Conservation (phyloP, 345 rosid species). For the Tarenaya hassleriana region DNA sequence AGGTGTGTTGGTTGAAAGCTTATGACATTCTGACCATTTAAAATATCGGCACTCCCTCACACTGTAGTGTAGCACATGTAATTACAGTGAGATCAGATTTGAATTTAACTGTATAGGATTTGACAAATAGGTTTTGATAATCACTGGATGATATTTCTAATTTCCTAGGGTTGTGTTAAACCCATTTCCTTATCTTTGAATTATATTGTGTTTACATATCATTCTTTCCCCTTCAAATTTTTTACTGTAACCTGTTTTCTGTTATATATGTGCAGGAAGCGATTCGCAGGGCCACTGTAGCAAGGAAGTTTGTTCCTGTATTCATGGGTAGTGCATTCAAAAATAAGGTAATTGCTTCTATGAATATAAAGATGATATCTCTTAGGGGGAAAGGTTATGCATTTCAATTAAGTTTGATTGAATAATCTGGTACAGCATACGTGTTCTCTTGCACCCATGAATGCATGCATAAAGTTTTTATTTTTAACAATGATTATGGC, state of each 20-base stretch:
- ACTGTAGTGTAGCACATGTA: constrained; percentile 6
- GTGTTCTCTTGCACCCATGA: too few relatives aligned
- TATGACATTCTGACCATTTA: neutral
- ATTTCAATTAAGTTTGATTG: neutral
- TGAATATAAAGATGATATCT: constrained; percentile 11
- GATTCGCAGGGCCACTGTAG: constrained; percentile 89
- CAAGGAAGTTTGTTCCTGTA: constrained; percentile 86
- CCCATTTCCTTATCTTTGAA: constrained; percentile 6
- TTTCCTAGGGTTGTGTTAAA: neutral
- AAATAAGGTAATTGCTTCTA: constrained; percentile 63
- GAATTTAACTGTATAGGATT: neutral
- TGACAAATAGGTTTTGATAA: too few relatives aligned
- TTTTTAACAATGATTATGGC: too few relatives aligned
- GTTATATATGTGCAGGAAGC: constrained; percentile 55
- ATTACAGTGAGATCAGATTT: neutral
- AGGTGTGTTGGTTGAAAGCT: constrained; percentile 42
- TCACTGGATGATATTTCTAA: too few relatives aligned
- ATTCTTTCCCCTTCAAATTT: constrained; percentile 9
- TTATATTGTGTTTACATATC: neutral
- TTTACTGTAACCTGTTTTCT: constrained; percentile 1
- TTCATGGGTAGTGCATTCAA: constrained; percentile 99
- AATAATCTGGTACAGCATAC: too few relatives aligned
- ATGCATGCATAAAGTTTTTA: too few relatives aligned
- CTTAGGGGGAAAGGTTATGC: neutral
- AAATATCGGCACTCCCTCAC: neutral